These are phyloP conservation scores for Chrysosporium keratinophilum DNA, from an alignment of 2,329 filamentous ascomycete species.

Conservation along the genomic window DNA sequence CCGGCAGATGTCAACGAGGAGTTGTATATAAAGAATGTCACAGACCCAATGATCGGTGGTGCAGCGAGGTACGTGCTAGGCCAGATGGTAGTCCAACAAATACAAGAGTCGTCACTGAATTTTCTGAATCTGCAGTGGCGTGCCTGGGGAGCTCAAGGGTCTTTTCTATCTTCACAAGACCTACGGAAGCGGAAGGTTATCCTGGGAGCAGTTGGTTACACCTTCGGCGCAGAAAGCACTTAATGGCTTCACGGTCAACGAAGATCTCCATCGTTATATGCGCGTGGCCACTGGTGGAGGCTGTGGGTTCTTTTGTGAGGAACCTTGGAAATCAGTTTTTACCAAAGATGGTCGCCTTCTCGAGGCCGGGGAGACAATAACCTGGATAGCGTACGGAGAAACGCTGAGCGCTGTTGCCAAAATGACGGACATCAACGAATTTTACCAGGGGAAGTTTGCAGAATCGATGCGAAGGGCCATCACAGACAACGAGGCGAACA, in stretches of 20 bases:
- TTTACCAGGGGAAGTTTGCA: constrained; percentile 63
- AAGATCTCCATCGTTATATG: constrained; percentile 69
- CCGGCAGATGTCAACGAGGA: constrained; percentile 71
- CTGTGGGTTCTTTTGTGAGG: constrained; percentile 58
- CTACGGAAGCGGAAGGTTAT: constrained; percentile 37
- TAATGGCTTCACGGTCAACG: constrained; percentile 62
- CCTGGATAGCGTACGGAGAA: constrained; percentile 65
- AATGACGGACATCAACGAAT: constrained; percentile 54
- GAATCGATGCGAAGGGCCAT: constrained; percentile 44
- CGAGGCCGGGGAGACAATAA: constrained; percentile 64
- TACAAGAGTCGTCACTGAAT: background rate
- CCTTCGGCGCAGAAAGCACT: constrained; percentile 67
- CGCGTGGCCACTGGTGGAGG: constrained; percentile 37
- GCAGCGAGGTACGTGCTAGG: constrained; percentile 45
- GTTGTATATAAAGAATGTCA: constrained; percentile 46
- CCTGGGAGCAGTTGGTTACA: constrained; percentile 60
- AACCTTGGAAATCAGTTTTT: constrained; percentile 82
- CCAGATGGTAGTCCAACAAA: background rate
- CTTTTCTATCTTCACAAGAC: constrained; percentile 64
- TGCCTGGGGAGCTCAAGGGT: constrained; percentile 56
- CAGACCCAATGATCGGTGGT: constrained; percentile 59
- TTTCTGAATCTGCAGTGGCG: constrained; percentile 35
- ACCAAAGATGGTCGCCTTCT: constrained; percentile 68
- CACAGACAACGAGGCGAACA: constrained; percentile 54
- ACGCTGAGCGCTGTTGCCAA: constrained; percentile 67